These are phyloP conservation scores for Lepidium didymum DNA, from an alignment of 345 rosid genomes.

Conservation along the genomic window DNA sequence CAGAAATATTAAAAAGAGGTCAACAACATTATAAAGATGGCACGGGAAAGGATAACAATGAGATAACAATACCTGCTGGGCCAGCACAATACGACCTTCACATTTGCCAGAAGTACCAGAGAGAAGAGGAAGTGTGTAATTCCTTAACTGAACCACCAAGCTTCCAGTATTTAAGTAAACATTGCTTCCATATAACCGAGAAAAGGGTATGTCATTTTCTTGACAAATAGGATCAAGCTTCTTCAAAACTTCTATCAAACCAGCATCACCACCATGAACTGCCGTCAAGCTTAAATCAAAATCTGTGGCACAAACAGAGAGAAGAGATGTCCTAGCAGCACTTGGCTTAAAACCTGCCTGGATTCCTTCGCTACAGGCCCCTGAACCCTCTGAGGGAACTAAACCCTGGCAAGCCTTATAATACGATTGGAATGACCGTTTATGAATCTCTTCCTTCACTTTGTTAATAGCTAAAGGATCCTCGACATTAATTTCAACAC, in stretches of 20 bases:
- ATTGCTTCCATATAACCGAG: conserved; percentile 86
- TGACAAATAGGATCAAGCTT: conserved; percentile 76
- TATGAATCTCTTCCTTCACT: conserved; percentile 66
- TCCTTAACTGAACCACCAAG: conserved; percentile 58
- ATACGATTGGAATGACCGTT: conserved; percentile 70
- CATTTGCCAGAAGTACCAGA: conserved; percentile 76
- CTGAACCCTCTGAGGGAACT: conserved; percentile 68
- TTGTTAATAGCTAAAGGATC: conserved; percentile 49
- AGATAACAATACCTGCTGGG: conserved; percentile 71
- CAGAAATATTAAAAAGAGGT: background rate
- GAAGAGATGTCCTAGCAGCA: conserved; percentile 63
- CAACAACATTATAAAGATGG: background rate
- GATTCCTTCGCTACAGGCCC: conserved; percentile 71
- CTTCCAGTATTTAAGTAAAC: conserved; percentile 50
- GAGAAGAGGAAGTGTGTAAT: conserved; percentile 85
- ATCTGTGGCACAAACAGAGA: conserved; percentile 79
- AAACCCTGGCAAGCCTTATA: conserved; percentile 80
- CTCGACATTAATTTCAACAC: conserved; percentile 52
- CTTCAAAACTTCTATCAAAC: conserved; percentile 74
- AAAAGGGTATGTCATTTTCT: conserved; percentile 75
- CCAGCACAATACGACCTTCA: conserved; percentile 79
- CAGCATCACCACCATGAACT: conserved; percentile 82
- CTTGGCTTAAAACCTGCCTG: conserved; percentile 91
- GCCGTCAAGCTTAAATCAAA: conserved; percentile 68
- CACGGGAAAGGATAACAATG: background rate